These are phyloP conservation scores for Scutellaria baicalensis DNA, from an alignment of 257 asterid species.

Conservation along the genomic window DNA sequence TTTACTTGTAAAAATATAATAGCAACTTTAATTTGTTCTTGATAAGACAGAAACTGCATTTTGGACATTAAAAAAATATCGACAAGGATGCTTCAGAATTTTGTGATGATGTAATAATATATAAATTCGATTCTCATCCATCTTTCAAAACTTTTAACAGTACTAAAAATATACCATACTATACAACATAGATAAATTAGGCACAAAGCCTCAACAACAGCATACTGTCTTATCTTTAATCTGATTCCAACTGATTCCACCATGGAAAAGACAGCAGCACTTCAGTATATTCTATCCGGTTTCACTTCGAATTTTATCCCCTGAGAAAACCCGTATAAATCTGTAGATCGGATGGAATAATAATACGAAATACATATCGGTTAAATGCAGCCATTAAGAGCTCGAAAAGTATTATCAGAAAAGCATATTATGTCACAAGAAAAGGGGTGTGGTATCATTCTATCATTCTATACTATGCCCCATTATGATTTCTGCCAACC, in stretches of 20 bases:
- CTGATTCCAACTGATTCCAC: conserved; percentile 17
- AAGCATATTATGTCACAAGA: conserved; percentile 17
- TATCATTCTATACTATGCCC: not conserved
- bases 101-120: not conserved
- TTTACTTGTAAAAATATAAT: not conserved
- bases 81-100: conserved; percentile 14
- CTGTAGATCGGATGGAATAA: not conserved
- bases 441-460: conserved; percentile 1
- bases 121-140: conserved; percentile 13
- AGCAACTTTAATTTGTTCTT: conserved; percentile 6
- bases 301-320: not conserved
- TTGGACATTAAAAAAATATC: not conserved
- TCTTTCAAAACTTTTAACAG: conserved; percentile 4
- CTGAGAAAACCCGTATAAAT: not conserved
- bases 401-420: not conserved
- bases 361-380: not conserved
- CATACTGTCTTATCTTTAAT: conserved; percentile 2
- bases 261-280: conserved; percentile 17
- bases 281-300: conserved; percentile 20
- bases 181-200: conserved; percentile 11
- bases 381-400: not conserved
- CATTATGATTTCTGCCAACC: conserved; percentile 22
- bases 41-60: conserved; percentile 22
- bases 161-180: not conserved
- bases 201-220: conserved; percentile 11